Base-by-base conservation (phyloP, 352 stramenopile genomes). In the Globisporangium irregulare region DNA sequence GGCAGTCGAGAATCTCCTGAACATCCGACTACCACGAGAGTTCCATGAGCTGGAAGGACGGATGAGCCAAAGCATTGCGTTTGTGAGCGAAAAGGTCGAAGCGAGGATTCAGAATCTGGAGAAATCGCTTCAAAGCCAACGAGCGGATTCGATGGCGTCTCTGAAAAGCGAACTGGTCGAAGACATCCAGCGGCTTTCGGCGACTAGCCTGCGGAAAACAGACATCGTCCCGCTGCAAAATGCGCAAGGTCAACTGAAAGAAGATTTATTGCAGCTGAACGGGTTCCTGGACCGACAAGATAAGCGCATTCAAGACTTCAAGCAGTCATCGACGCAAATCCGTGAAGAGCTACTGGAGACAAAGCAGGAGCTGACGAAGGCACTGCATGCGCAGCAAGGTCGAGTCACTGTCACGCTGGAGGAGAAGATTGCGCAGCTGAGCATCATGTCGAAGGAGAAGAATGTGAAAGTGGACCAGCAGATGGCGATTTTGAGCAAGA, bases 21-120 rank as follows among this genome's bases (percentile, higher is more conserved):
- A 84, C 50, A 84, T 91, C 48, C 79, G 79, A 6, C 72, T 94
- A 1, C 77, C 84, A 6, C 86, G 85, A 48, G 84, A 91, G 51
- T 80, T 93, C 58, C 79, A 86, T 53, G 83, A 90, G n/a, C 78
- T 92, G 34, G 87, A 94, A 54, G 80, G 81, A 10, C 83, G 87
- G 1, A 63, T 90, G 32, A 75, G 68, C 1, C 77, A 90, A 60
- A 91, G 75, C 46, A 64, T 92, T 8, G 69, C 77, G 12, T 82
- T 86, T 64, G 76, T 83, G 68, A 80, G 73, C 20, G 82, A 93
- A 38, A 92, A 92, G 68, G 73, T 92, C 43, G 87, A 94, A 59
- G 74, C 73, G 46, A 94, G 91, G 73, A 38, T 82, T 1, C 77
- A 88, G 29, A 68, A 59, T 5, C 25, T 90, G 4, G 83, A 93